Base-by-base conservation (phyloP, 2,329 filamentous ascomycete genomes). In the Colletotrichum sp. region DNA sequence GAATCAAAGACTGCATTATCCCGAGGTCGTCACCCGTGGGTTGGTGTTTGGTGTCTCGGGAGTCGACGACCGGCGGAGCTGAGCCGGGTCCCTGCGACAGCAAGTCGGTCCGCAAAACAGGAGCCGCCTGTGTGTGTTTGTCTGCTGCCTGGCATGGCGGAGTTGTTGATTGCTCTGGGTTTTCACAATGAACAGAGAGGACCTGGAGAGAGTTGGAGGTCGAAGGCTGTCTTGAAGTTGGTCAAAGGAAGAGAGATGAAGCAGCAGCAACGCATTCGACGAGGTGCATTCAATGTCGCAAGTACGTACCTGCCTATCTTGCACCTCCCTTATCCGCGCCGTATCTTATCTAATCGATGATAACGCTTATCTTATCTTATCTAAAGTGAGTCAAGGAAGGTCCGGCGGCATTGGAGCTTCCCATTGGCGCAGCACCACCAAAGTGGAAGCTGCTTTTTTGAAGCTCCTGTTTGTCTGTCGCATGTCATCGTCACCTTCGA, bases 1-100 rank as follows among this genome's bases (percentile, higher is more conserved):
- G 59, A 73, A 64, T 64, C 64, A 60, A 68, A 39, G 44, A 64
- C 70, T 75, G 73, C 64, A 75, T 68, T 68, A 59, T 68, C 64
- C 70, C 70, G 73, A 73, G 36, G 71, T 39, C 64, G 64, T 75
- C 64, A 68, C 34, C 70, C 64, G 64, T 52, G 28, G n/a, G 44
- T 34, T 65, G 15, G 28, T 75, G 73, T 75, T 75, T 75, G 73
- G 64, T 75, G 73, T 75, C 73, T 75, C 70, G 64, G 73, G 73
- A 75, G 48, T 75, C 64, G 44, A 73, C 30, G 55, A 25, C 72
- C 28, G 61, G 32, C 19, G 32, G 25, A 73, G 57, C 64, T 68
- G 64, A 73, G 64, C 68, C 55, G 55, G 52, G 63, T 66, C 63
- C 57, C 57, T 52, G 73, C 73, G 27, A 63, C 34, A 9, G 16